These are phyloP conservation scores for Aschersonia sp. DNA, from an alignment of 2,329 filamentous ascomycete genomes.

Conservation along the genomic window DNA sequence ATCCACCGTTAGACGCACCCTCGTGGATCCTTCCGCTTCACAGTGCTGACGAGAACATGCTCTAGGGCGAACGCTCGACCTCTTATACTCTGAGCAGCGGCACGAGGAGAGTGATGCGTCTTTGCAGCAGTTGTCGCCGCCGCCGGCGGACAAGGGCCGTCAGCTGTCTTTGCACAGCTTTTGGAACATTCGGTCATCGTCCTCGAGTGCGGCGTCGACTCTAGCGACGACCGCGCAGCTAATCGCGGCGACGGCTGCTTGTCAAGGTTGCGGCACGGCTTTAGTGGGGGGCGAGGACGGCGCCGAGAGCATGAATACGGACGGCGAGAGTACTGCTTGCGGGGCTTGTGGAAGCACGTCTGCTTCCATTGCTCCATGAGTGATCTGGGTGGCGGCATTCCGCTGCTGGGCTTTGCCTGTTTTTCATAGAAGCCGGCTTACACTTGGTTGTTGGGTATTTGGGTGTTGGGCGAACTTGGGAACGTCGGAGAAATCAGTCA, in stretches of 20 bases:
- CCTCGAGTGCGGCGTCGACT: background rate
- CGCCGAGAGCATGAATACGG: conserved; percentile 20
- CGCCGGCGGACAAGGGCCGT: conserved; percentile 5
- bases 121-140: conserved; percentile 26
- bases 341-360: conserved; percentile 38
- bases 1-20: conserved; percentile 33
- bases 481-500: too few relatives aligned
- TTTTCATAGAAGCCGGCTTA: too few relatives aligned
- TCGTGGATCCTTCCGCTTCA: too few relatives aligned
- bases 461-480: too few relatives aligned
- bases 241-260: conserved; percentile 16
- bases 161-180: conserved; percentile 46
- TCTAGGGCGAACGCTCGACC: conserved; percentile 39
- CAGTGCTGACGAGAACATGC: background rate
- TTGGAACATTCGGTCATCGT: conserved; percentile 35
- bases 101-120: background rate
- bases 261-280: conserved; percentile 36
- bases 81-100: conserved; percentile 32
- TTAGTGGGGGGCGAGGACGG: too few relatives aligned
- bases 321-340: conserved; percentile 24
- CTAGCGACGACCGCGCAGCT: conserved; percentile 2
- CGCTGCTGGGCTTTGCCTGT: too few relatives aligned
- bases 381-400: conserved; percentile 28
- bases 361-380: conserved; percentile 46
- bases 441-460: too few relatives aligned